Base-by-base conservation (phyloP, 2,329 filamentous ascomycete species). In the Scytalidium sp. region DNA sequence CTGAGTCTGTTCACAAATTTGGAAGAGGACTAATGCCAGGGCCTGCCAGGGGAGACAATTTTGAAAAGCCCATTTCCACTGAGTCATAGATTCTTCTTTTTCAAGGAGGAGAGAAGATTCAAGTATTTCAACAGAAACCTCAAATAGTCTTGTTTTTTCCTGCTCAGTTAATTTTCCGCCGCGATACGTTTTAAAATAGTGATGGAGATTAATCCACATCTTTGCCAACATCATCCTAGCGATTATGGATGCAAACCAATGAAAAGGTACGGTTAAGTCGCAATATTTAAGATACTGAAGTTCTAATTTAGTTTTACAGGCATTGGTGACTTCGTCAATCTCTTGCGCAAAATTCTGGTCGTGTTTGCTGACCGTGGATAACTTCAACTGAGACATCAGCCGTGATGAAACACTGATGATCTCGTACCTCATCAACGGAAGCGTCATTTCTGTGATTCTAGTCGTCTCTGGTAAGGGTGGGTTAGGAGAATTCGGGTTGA, bases 381-480 rank as follows among this genome's bases (percentile, higher is more conserved):
- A n/a, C 25, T 8, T 29, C 25, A 29, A 29, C 25, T 29, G 25
- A 13, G 25, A 8, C n/a, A n/a, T n/a, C n/a, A n/a, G n/a, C n/a
- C n/a, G n/a, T n/a, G n/a, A n/a, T n/a, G n/a, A n/a, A n/a, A n/a
- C n/a, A n/a, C 25, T 29, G 8, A 29, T 7, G 25, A 29, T 29
- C 25, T 29, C 25, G 13, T 29, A 29, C 13, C 25, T 29, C 25
- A 29, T 29, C 25, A 29, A 29, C 8, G 25, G 13, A 29, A 29
- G 25, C 8, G 43, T 45, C 40, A 64, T 60, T 41, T 67, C 64
- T 15, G 63, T 66, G 2, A 60, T 53, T 7, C n/a, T n/a, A n/a
- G n/a, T 32, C 40, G 17, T 36, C 25, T 27, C 50, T 17, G 50
- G 45, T 10, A 50, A 15, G 19, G 54, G 50, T 20, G 47, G 41